Evolutionary conservation across 352 stramenopile genomes (phyloP).

Genomic region (Pythium sp.): DNA sequence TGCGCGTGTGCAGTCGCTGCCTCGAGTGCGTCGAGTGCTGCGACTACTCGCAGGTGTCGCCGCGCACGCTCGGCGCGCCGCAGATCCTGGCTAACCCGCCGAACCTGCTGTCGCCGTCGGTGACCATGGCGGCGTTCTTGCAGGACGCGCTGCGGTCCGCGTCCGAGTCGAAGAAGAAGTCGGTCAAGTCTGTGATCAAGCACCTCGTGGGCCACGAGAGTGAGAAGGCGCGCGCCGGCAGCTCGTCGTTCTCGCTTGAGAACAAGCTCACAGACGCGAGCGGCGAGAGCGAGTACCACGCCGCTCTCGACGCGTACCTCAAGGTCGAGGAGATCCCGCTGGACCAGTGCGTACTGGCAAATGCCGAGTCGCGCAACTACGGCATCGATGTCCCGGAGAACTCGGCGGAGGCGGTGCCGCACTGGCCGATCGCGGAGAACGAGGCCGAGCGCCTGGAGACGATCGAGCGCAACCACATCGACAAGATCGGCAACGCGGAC

Average conservation of each 20-base stretch:
- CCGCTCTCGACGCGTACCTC: conserved; percentile 30
- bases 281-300: conserved; percentile 24
- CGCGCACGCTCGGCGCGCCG: conserved; percentile 24
- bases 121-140: conserved; percentile 21
- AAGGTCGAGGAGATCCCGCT: conserved; percentile 22
- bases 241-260: conserved; percentile 17
- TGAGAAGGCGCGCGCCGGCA: conserved; percentile 2
- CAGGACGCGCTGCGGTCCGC: conserved; percentile 22
- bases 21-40: conserved; percentile 50
- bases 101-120: conserved; percentile 3
- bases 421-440: conserved; percentile 35
- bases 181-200: conserved; percentile 34
- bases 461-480: conserved; percentile 34
- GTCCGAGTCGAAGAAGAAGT: conserved; percentile 14
- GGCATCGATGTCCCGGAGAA: conserved; percentile 24
- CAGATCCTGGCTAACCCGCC: conserved; percentile 18
- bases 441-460: conserved; percentile 34
- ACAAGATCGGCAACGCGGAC: conserved; percentile 44
- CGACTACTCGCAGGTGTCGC: conserved; percentile 47
- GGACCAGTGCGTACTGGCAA: conserved; percentile 33
- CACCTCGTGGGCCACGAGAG: conserved; percentile 17
- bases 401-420: conserved; percentile 3
- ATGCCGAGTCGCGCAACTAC: conserved; percentile 35
- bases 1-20: conserved; percentile 49
- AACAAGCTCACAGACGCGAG: conserved; percentile 1